A percentile compares a stretch with the other conserved stretches of the same genome.
phyloP scores from a whole-genome alignment of 805 yeast species.

The Candida quercuum region DNA sequence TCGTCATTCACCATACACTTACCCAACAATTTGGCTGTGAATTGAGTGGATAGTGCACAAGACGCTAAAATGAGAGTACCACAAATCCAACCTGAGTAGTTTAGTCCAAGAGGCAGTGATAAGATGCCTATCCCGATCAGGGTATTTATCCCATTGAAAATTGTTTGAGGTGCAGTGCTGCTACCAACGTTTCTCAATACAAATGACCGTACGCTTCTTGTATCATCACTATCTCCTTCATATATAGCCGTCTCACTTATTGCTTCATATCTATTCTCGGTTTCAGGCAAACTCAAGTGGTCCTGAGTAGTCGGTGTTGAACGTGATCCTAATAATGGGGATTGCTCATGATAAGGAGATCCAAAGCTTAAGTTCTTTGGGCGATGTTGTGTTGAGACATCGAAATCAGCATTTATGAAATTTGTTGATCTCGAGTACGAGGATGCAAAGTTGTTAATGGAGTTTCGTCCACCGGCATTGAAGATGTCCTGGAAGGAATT shows the following conservation, averaged over 20 bases:
- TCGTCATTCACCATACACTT: slow-evolving; percentile 36
- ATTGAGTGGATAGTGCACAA: slow-evolving; percentile 45
- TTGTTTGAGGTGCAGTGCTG: slow-evolving; percentile 69
- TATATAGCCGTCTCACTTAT: not conserved
- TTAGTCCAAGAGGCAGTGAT: slow-evolving; percentile 66
- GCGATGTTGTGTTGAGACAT: slow-evolving; percentile 13
- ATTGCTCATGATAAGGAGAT: slow-evolving; percentile 7
- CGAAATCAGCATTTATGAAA: slow-evolving; percentile 24
- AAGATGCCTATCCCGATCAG: slow-evolving; percentile 72
- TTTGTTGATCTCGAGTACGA: slow-evolving; percentile 22
- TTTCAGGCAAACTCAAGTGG: no score
- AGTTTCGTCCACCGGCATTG: slow-evolving; percentile 20
- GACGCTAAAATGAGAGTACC: slow-evolving; percentile 39
- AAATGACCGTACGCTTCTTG: slow-evolving; percentile 12
- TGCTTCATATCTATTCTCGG: no score
- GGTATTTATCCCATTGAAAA: slow-evolving; percentile 73
- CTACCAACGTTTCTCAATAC: slow-evolving; percentile 24
- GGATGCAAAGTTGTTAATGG: slow-evolving; percentile 21
- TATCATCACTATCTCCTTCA: slow-evolving; percentile 6
- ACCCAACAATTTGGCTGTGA: slow-evolving; percentile 52
- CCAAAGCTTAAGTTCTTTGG: slow-evolving; percentile 16
- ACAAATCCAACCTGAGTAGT: slow-evolving; percentile 59
- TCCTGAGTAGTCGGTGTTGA: not conserved
- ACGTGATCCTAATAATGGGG: slow-evolving; percentile 4
- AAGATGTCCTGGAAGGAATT: slow-evolving; percentile 23